Percentiles rank a stretch among this genome's conserved stretches.
These are phyloP conservation scores for Parascedosporium putredinis DNA, from an alignment of 2,329 filamentous ascomycete species.

Conservation along the genomic window DNA sequence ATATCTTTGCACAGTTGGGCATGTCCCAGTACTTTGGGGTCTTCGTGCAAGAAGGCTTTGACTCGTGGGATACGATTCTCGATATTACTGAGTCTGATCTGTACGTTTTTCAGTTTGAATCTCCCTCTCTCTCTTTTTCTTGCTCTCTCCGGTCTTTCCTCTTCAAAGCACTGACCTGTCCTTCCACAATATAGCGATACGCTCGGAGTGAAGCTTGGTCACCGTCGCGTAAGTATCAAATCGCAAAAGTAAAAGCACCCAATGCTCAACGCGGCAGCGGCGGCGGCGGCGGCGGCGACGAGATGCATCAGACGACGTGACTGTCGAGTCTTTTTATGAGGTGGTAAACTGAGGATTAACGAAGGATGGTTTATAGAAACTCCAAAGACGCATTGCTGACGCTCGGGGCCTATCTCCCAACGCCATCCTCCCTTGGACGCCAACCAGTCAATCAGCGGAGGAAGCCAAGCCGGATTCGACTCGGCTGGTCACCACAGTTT, in stretches of 20 bases:
- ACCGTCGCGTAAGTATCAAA: conserved; percentile 54
- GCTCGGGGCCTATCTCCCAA: conserved; percentile 52
- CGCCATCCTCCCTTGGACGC: conserved; percentile 37
- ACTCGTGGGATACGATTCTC: conserved; percentile 72
- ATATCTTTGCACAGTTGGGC: conserved; percentile 64
- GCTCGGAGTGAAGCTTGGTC: conserved; percentile 68
- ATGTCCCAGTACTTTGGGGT: conserved; percentile 64
- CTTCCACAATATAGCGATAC: conserved; percentile 42
- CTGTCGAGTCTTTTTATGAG: too few species aligned
- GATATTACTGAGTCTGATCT: conserved; percentile 79
- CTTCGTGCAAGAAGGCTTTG: conserved; percentile 72
- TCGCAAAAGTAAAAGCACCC: too few species aligned
- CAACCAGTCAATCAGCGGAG: conserved; percentile 10
- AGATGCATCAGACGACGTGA: too few species aligned
- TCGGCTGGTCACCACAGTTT: conserved; percentile 42
- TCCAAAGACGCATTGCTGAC: conserved; percentile 75
- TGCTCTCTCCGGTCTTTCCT: conserved; percentile 13
- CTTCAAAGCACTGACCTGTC: neutral
- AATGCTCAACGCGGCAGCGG: too few species aligned
- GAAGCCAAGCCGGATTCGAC: conserved; percentile 7
- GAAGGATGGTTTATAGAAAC: conserved; percentile 50
- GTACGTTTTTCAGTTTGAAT: too few species aligned
- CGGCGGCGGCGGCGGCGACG: too few species aligned
- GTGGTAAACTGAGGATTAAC: neutral
- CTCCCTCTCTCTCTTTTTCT: too few species aligned